phyloP scores from a whole-genome alignment of 768 basidiomycete genomes.

The Lactarius sp. region DNA sequence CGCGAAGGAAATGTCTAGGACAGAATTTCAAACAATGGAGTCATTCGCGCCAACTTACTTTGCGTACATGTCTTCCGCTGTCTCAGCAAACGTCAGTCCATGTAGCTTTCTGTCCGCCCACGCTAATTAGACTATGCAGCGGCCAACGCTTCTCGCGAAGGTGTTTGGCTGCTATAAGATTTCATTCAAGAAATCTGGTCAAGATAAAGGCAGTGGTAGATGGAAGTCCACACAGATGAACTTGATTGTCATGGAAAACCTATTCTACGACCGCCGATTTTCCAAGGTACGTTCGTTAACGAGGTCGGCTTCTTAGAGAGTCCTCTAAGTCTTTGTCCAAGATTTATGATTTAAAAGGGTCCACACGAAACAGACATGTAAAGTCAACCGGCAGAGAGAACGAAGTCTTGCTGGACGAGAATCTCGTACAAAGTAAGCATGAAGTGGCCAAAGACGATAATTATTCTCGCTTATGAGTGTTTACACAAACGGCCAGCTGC shows the following conservation, averaged over 20 bases:
- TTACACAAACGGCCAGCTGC: slow-evolving; percentile 48
- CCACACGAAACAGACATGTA: slow-evolving; percentile 89
- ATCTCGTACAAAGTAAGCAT: slow-evolving; percentile 78
- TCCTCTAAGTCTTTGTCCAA: slow-evolving; percentile 31
- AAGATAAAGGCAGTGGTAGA: slow-evolving; percentile 58
- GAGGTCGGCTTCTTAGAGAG: not conserved
- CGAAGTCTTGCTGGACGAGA: slow-evolving; percentile 94
- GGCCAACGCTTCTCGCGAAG: slow-evolving; percentile 92
- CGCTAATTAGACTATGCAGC: slow-evolving; percentile 41
- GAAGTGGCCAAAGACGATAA: not conserved
- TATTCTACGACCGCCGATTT: slow-evolving; percentile 90
- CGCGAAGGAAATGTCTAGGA: slow-evolving; percentile 88
- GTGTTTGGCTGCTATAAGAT: slow-evolving; percentile 96
- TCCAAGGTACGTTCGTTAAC: slow-evolving; percentile 55
- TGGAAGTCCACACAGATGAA: slow-evolving; percentile 90
- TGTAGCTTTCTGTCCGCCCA: not conserved
- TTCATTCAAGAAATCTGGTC: slow-evolving; percentile 77
- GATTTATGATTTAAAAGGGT: slow-evolving; percentile 98
- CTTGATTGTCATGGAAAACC: slow-evolving; percentile 94
- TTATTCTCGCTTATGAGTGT: not conserved
- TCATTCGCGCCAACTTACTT: slow-evolving; percentile 97
- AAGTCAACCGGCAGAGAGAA: slow-evolving; percentile 86
- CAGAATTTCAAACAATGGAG: slow-evolving; percentile 92
- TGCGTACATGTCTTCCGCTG: slow-evolving; percentile 95
- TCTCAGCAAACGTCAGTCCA: slow-evolving; percentile 67